Percentiles rank a stretch among this genome's conserved stretches.
Conservation (phyloP, 352 stramenopile species). For the Thalassiosira ordinaria region DNA sequence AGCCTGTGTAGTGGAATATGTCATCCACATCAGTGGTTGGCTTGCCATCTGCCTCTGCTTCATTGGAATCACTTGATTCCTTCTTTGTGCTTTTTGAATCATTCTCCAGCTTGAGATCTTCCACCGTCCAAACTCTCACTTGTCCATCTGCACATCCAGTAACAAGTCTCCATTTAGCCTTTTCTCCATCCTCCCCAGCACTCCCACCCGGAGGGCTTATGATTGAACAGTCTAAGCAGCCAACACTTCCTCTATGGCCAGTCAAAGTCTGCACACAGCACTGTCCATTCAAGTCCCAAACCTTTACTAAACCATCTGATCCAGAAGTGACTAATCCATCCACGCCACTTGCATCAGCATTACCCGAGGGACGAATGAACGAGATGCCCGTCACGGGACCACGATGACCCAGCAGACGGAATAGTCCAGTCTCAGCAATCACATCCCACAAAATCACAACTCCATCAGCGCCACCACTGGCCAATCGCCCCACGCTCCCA, state of each 20-base stretch:
- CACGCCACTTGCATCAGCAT: constrained; percentile 19
- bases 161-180: constrained; percentile 65
- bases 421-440: constrained; percentile 82
- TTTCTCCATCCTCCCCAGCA: constrained; percentile 18
- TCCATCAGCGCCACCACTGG: constrained; percentile 78
- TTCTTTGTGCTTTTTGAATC: constrained; percentile 18
- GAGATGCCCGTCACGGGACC: constrained; percentile 76
- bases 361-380: constrained; percentile 58
- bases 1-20: constrained; percentile 79
- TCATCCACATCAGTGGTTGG: constrained; percentile 58
- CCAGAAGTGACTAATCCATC: constrained; percentile 76
- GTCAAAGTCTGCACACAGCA: constrained; percentile 85
- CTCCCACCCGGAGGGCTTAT: constrained; percentile 16
- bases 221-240: constrained; percentile 55
- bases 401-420: constrained; percentile 78
- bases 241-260: constrained; percentile 73
- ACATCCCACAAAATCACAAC: constrained; percentile 85
- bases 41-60: constrained; percentile 1
- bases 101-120: constrained; percentile 39
- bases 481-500: constrained; percentile 57
- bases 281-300: constrained; percentile 85
- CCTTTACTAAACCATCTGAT: constrained; percentile 83
- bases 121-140: constrained; percentile 76
- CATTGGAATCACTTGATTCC: constrained; percentile 28
- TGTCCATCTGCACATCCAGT: constrained; percentile 80